These are phyloP conservation scores for Wickerhamiella cacticola DNA, from an alignment of 805 yeast species.

Conservation along the genomic window DNA sequence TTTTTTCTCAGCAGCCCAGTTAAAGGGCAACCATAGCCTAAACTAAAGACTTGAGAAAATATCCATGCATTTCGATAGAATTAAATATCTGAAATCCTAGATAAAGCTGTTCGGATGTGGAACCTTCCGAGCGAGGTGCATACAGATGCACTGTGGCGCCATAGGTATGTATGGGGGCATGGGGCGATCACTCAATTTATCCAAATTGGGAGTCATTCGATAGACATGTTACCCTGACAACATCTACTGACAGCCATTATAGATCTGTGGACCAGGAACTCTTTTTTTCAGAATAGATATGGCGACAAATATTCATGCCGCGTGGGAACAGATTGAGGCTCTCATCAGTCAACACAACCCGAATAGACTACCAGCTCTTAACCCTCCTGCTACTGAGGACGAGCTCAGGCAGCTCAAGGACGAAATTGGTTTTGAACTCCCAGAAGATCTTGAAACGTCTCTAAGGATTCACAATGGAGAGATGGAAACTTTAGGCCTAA, in stretches of 20 bases:
- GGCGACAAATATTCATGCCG: background rate
- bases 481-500: background rate
- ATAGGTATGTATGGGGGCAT: background rate
- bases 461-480: slow-evolving; percentile 1
- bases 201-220: background rate
- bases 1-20: too few species aligned
- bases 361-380: background rate
- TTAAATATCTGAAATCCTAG: too few species aligned
- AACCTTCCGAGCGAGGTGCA: background rate
- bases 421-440: background rate
- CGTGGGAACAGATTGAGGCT: background rate
- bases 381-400: background rate
- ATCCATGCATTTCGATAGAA: too few species aligned
- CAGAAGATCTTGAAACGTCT: background rate
- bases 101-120: background rate
- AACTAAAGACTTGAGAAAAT: too few species aligned
- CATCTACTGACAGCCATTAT: background rate
- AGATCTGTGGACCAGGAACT: background rate
- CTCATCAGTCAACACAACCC: background rate
- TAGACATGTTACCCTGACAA: background rate
- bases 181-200: background rate
- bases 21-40: too few species aligned
- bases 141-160: background rate
- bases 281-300: background rate
- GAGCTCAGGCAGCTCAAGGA: background rate